Percentiles rank a stretch among this genome's conserved stretches.
phyloP scores from a whole-genome alignment of 371 early-diverging fungal species.

The Gilbertella persicaria region DNA sequence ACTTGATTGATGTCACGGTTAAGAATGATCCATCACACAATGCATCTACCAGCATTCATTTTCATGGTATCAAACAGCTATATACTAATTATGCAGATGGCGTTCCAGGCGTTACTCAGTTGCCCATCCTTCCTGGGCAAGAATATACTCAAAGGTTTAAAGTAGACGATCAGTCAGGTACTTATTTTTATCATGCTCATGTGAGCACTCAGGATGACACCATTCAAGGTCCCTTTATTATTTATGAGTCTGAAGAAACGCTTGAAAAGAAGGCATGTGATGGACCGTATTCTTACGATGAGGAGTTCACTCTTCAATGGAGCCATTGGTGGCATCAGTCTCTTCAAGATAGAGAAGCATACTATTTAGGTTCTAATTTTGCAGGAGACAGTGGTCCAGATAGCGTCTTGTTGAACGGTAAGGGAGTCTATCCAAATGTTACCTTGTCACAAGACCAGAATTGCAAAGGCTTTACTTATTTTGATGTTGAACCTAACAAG shows the following conservation, averaged over 20 bases:
- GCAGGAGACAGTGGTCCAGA: slow-evolving; percentile 25
- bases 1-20: slow-evolving; percentile 37
- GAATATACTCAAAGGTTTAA: slow-evolving; percentile 48
- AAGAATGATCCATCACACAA: slow-evolving; percentile 26
- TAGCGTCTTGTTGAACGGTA: slow-evolving; percentile 35
- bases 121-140: slow-evolving; percentile 50
- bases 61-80: slow-evolving; percentile 46
- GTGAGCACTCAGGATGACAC: slow-evolving; percentile 45
- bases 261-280: slow-evolving; percentile 1
- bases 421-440: slow-evolving; percentile 17
- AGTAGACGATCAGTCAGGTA: slow-evolving; percentile 44
- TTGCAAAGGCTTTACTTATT: slow-evolving; percentile 28
- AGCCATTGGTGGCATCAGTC: slow-evolving; percentile 51
- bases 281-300: slow-evolving; percentile 43
- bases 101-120: slow-evolving; percentile 59
- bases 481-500: slow-evolving; percentile 33
- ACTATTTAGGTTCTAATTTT: slow-evolving; percentile 23
- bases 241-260: slow-evolving; percentile 38
- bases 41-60: slow-evolving; percentile 33
- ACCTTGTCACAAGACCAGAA: background rate
- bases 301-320: slow-evolving; percentile 41
- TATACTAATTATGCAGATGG: slow-evolving; percentile 49
- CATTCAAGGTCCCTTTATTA: slow-evolving; percentile 49
- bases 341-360: slow-evolving; percentile 12
- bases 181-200: slow-evolving; percentile 58